These are phyloP conservation scores for Cryphonectria naterciae DNA, from an alignment of 2,329 filamentous ascomycete genomes.

Conservation along the genomic window DNA sequence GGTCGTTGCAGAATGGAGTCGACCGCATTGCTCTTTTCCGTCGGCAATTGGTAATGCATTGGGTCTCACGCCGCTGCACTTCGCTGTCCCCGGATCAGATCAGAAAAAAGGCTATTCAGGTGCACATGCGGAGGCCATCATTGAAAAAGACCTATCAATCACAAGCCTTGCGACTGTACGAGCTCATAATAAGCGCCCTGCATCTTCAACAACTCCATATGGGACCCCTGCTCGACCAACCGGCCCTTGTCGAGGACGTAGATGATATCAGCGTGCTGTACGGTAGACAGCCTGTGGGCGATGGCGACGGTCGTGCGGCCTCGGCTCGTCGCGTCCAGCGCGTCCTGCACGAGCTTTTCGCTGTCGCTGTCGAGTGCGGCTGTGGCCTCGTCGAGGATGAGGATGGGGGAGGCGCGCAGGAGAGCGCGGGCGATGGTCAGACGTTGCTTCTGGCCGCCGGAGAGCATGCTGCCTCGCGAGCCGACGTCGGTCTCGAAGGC, in stretches of 20 bases:
- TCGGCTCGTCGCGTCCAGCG: not conserved
- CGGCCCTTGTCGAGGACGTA: not conserved
- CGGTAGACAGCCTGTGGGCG: not conserved
- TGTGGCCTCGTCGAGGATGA: not conserved
- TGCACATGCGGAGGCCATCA: no score
- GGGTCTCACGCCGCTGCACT: no score
- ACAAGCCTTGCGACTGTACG: no score
- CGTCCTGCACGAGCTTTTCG: not conserved
- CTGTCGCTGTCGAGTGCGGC: not conserved
- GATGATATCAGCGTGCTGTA: not conserved
- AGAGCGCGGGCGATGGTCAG: constrained; percentile 92
- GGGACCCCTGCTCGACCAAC: not conserved
- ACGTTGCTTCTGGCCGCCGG: constrained; percentile 94
- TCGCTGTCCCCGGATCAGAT: no score
- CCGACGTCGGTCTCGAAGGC: constrained; percentile 95
- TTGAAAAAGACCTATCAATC: no score
- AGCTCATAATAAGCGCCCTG: no score
- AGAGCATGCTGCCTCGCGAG: constrained; percentile 87
- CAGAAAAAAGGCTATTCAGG: no score
- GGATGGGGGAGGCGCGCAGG: constrained; percentile 47
- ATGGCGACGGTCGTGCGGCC: not conserved
- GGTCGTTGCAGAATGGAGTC: no score
- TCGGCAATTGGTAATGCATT: no score
- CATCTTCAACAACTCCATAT: not conserved
- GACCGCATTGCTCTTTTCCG: no score